Evolutionary conservation across 2,329 filamentous ascomycete genomes (phyloP).

Genomic region (Dendrostoma leiphaemia): DNA sequence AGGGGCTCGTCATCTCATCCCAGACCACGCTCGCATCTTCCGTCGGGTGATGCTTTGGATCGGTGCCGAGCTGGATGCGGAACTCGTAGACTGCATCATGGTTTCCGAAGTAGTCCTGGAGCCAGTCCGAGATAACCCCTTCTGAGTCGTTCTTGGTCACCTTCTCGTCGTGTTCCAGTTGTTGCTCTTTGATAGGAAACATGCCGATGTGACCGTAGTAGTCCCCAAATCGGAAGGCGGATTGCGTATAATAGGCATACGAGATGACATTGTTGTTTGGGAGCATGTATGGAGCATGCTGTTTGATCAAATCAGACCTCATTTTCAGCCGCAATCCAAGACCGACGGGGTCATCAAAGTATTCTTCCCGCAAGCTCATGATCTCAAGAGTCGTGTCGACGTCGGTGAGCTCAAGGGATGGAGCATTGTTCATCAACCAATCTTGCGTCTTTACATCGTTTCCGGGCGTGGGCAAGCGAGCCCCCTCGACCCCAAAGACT

Average conservation of each 20-base stretch:
- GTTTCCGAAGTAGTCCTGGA: conserved; percentile 35
- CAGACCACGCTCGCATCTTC: conserved; percentile 41
- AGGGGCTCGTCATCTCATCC: conserved; percentile 46
- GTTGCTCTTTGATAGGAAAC: conserved; percentile 37
- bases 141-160: neutral
- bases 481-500: conserved; percentile 44
- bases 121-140: conserved; percentile 28
- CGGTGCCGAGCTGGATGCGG: conserved; percentile 44
- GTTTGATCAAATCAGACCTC: too few relatives aligned
- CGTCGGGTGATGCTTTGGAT: conserved; percentile 43
- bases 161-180: conserved; percentile 38
- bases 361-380: too few relatives aligned
- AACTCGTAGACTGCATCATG: conserved; percentile 42
- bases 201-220: conserved; percentile 47
- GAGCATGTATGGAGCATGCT: conserved; percentile 41
- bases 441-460: conserved; percentile 33
- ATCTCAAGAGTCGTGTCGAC: too few relatives aligned
- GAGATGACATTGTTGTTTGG: too few relatives aligned
- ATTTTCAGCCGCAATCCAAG: too few relatives aligned
- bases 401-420: conserved; percentile 44
- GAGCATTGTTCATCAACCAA: conserved; percentile 48
- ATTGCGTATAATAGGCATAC: conserved; percentile 45
- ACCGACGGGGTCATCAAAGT: too few relatives aligned
- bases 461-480: conserved; percentile 37
- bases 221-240: conserved; percentile 45